Evolutionary conservation across 2,329 filamentous ascomycete species (phyloP).

Genomic region (Thermothelomyces thermophilus): DNA sequence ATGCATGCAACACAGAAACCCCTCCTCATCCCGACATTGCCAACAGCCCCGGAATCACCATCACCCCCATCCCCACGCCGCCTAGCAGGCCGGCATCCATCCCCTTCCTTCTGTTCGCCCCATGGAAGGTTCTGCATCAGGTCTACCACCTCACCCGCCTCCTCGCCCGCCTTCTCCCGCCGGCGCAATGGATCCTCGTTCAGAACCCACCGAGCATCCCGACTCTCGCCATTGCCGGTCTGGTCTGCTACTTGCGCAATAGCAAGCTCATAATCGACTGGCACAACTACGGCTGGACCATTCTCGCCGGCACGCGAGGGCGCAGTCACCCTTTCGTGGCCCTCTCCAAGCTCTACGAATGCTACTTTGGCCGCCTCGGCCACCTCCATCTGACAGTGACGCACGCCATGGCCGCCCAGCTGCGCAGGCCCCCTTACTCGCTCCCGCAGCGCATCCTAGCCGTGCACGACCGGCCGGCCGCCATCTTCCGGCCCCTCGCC

Average conservation of each 20-base stretch:
- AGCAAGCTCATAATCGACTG: conserved; percentile 87
- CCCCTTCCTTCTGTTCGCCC: conserved; percentile 71
- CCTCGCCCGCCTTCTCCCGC: conserved; percentile 66
- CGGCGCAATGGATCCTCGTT: conserved; percentile 78
- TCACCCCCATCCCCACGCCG: conserved; percentile 63
- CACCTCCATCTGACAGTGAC: conserved; percentile 81
- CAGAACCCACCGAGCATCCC: conserved; percentile 95
- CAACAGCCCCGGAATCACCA: conserved; percentile 59
- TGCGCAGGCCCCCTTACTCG: conserved; percentile 57
- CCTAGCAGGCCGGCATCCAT: conserved; percentile 59
- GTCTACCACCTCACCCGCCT: conserved; percentile 62
- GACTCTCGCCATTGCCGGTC: conserved; percentile 67
- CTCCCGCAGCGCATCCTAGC: conserved; percentile 61
- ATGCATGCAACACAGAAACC: conserved; percentile 57
- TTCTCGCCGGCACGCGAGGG: conserved; percentile 60
- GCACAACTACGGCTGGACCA: conserved; percentile 98
- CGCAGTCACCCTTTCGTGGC: conserved; percentile 65
- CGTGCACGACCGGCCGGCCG: conserved; percentile 79
- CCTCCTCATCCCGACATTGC: conserved; percentile 72
- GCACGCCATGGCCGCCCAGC: conserved; percentile 72
- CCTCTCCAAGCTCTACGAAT: conserved; percentile 73
- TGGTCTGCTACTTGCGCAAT: conserved; percentile 69
- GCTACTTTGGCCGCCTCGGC: conserved; percentile 59
- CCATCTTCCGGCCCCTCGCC: conserved; percentile 68
- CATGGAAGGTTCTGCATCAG: conserved; percentile 83